phyloP scores from a whole-genome alignment of 306 rosid genomes.

The Gynostemma pentaphyllum region DNA sequence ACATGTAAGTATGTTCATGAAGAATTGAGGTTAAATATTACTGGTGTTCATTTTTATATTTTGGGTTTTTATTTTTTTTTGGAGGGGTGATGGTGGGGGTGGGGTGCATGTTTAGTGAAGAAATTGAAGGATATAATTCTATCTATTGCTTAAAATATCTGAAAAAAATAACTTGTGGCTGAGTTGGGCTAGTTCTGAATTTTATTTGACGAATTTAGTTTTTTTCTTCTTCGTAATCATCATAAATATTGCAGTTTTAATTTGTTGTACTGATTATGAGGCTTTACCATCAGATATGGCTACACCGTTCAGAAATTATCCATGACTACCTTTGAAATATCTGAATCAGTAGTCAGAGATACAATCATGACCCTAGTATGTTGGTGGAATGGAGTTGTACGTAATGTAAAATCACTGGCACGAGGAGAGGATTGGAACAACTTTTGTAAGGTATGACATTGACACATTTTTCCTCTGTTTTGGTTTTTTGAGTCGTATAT shows the following conservation, averaged over 20 bases:
- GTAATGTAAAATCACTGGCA: slow-evolving; percentile 31
- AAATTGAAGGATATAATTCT: too few relatives aligned
- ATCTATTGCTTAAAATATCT: too few relatives aligned
- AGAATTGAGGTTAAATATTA: neutral
- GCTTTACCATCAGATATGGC: slow-evolving; percentile 39
- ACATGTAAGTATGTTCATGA: slow-evolving; percentile 33
- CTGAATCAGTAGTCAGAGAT: slow-evolving; percentile 30
- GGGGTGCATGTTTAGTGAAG: too few relatives aligned
- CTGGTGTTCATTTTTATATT: neutral
- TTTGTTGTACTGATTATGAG: slow-evolving; percentile 17
- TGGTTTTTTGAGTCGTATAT: neutral
- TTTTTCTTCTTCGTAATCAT: neutral
- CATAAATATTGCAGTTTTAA: neutral
- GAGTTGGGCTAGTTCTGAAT: too few relatives aligned
- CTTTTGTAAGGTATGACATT: slow-evolving; percentile 53
- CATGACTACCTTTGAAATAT: slow-evolving; percentile 36
- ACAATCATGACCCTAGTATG: slow-evolving; percentile 26
- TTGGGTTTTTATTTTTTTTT: neutral
- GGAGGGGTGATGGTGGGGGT: too few relatives aligned
- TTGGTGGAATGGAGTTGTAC: slow-evolving; percentile 55
- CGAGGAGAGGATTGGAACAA: slow-evolving; percentile 56
- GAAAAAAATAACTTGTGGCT: too few relatives aligned
- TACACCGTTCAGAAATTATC: slow-evolving; percentile 28
- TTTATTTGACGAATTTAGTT: neutral
- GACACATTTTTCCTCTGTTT: neutral